Evolutionary conservation across 768 basidiomycete species (phyloP).

Genomic region (Omphalotus guepiniiformis): DNA sequence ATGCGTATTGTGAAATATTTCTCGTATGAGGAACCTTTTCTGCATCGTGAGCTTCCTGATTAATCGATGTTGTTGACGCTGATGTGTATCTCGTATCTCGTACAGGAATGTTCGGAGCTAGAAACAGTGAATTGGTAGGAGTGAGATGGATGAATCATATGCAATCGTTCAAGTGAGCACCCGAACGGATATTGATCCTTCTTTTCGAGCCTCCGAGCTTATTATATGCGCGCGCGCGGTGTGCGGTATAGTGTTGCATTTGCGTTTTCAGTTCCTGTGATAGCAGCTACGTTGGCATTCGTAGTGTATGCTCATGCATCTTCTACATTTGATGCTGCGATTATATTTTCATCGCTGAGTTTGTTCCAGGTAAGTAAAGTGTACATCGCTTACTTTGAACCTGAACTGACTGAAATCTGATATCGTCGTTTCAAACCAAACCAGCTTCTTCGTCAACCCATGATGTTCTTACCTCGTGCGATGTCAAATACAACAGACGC

Average conservation of each 20-base stretch:
- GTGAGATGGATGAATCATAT: slow-evolving; percentile 55
- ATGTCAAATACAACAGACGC: slow-evolving; percentile 64
- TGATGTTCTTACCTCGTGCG: slow-evolving; percentile 61
- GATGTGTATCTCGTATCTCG: not conserved
- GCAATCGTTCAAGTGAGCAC: slow-evolving; percentile 55
- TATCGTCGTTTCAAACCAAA: slow-evolving; percentile 1
- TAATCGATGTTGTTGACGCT: not conserved
- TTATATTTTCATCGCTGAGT: slow-evolving; percentile 65
- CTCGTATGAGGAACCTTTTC: slow-evolving; percentile 65
- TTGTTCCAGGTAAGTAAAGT: slow-evolving; percentile 43
- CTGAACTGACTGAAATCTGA: not conserved
- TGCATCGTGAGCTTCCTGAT: slow-evolving; percentile 43
- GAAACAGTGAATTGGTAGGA: slow-evolving; percentile 51
- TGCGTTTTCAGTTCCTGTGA: slow-evolving; percentile 55
- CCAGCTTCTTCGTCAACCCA: slow-evolving; percentile 63
- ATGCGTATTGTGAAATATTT: slow-evolving; percentile 80
- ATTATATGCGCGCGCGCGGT: not conserved
- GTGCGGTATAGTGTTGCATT: slow-evolving; percentile 39
- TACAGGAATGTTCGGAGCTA: slow-evolving; percentile 53
- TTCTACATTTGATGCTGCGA: slow-evolving; percentile 53
- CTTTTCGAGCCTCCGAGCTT: not conserved
- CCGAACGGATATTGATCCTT: not conserved
- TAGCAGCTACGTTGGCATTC: slow-evolving; percentile 65
- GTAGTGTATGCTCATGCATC: slow-evolving; percentile 58
- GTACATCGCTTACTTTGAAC: not conserved